Evolutionary conservation across 1,284 basidiomycete species (phyloP).

Genomic region (Ustilago crameri): DNA sequence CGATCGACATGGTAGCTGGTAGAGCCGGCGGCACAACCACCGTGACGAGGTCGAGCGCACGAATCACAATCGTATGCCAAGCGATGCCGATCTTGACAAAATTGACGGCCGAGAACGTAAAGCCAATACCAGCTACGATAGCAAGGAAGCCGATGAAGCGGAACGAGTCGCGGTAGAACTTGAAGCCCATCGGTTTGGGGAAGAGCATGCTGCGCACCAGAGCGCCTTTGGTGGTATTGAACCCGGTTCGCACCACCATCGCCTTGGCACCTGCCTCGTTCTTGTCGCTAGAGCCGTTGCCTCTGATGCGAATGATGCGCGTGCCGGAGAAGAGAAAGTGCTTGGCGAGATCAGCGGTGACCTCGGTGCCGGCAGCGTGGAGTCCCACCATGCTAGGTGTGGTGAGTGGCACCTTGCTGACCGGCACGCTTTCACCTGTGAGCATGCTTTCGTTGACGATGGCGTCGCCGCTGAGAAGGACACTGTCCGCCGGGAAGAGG

Average conservation of each 20-base stretch:
- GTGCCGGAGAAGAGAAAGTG: slow-evolving; percentile 93
- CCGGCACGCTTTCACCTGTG: slow-evolving; percentile 93
- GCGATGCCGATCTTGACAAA: slow-evolving; percentile 85
- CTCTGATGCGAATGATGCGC: slow-evolving; percentile 86
- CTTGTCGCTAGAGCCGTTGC: slow-evolving; percentile 66
- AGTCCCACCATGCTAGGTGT: slow-evolving; percentile 52
- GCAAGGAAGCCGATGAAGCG: slow-evolving; percentile 93
- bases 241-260: slow-evolving; percentile 91
- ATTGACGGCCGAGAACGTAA: slow-evolving; percentile 77
- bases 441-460: slow-evolving; percentile 99
- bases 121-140: slow-evolving; percentile 83
- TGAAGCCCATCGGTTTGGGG: slow-evolving; percentile 92
- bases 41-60: slow-evolving; percentile 96
- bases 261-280: slow-evolving; percentile 75
- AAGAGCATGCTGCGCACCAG: slow-evolving; percentile 97
- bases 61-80: slow-evolving; percentile 90
- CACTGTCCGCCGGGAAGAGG: slow-evolving; percentile 88
- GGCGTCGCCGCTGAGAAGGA: slow-evolving; percentile 92
- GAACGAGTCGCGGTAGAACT: slow-evolving; percentile 97
- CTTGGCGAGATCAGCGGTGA: slow-evolving; percentile 79
- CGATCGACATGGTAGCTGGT: slow-evolving; percentile 96
- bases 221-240: slow-evolving; percentile 97
- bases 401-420: slow-evolving; percentile 80
- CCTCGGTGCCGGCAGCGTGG: slow-evolving; percentile 68
- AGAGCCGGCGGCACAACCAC: slow-evolving; percentile 97